Evolutionary conservation across 352 stramenopile species (phyloP), one percentile per base, ranked within the genome.

Genomic region (Phytophthora cryptogea): DNA sequence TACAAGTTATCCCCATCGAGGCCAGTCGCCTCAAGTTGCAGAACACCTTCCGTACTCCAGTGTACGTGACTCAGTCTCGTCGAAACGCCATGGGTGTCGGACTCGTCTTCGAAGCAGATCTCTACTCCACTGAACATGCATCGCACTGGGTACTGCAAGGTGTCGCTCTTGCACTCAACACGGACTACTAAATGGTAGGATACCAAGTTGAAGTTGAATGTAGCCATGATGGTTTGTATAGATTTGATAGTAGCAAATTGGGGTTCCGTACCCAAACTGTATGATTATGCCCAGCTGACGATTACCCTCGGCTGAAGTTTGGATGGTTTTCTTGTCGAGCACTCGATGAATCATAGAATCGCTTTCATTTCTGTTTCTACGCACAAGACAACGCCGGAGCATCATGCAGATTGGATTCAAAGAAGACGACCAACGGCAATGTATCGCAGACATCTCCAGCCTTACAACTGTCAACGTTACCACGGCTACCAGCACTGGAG

Each of bases 1-100:
- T 98, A 35, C 88, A 98, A 53, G 89, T 98, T 11, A 98, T 98
- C 54, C 95, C 95, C 10, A 97, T 98, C 63, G 95, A 98, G 70
- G 91, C 90, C 17, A 95, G 84, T 45, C 97, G 96, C 26, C 78
- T 98, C 54, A 98, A 98, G 74, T 72, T 98, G 20, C 89, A 98
- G 40, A 96, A 97, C 63, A 98, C 92, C 1, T 98, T 98, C 74
- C 89, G 83, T 16, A 98, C 95, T 17, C 95, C 95, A 8, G 95
- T 98, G 46, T 98, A 98, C 69, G 94, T 98, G 23, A 98, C 95
- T 11, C 94, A 98, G 72, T 88, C 78, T 20, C 78, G 95, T 13
- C 80, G 90, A 9, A 98, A 98, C 51, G 95, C 95, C 33, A 98
- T 98, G 94, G 95, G 95, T 23, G 90, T 98, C 17, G 95, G 95